These are phyloP conservation scores for Suhomyces kunorum DNA, from an alignment of 1,139 yeast genomes.

Conservation along the genomic window DNA sequence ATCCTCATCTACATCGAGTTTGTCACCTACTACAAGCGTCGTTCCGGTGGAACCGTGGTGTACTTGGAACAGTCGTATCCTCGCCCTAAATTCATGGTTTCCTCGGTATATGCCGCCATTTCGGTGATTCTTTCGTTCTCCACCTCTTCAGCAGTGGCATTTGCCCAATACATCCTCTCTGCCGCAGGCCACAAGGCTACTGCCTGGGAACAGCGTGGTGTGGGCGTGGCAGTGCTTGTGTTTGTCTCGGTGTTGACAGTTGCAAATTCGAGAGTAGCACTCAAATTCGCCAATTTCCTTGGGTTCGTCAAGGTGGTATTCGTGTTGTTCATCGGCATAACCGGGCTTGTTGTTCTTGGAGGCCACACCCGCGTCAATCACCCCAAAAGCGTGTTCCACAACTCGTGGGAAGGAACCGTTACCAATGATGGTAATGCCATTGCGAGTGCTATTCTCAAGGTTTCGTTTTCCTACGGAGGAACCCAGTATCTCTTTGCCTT, in stretches of 20 bases:
- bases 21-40: constrained; percentile 37
- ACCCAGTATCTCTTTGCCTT: constrained; percentile 39
- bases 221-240: constrained; percentile 39
- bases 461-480: constrained; percentile 46
- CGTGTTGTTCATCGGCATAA: constrained; percentile 30
- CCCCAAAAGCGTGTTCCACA: constrained; percentile 33
- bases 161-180: constrained; percentile 39
- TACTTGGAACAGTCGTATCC: constrained; percentile 48
- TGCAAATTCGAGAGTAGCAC: constrained; percentile 33
- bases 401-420: constrained; percentile 45
- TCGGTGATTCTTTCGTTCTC: constrained; percentile 40
- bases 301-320: constrained; percentile 44
- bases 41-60: constrained; percentile 47
- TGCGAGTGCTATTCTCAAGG: constrained; percentile 44
- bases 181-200: constrained; percentile 38
- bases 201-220: constrained; percentile 45
- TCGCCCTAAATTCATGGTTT: constrained; percentile 40
- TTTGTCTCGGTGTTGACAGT: constrained; percentile 31
- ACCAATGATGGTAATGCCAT: constrained; percentile 39
- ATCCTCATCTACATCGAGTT: constrained; percentile 40
- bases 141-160: constrained; percentile 46
- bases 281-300: constrained; percentile 35
- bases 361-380: constrained; percentile 38
- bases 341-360: constrained; percentile 31
- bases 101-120: constrained; percentile 46